phyloP scores from a whole-genome alignment of 495 filamentous ascomycete species.

The Hypoxylon lienhwacheense region DNA sequence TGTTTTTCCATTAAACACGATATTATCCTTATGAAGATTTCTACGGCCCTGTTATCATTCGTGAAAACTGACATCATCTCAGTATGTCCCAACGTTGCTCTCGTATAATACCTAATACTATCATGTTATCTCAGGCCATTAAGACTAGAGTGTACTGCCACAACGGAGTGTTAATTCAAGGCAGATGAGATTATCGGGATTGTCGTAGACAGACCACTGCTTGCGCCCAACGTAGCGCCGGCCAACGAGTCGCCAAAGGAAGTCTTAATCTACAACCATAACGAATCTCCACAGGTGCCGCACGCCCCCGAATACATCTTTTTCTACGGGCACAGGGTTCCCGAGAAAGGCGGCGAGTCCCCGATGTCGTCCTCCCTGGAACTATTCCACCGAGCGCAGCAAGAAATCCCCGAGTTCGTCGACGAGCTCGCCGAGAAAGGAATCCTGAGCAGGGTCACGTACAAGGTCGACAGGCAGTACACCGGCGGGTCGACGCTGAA shows the following conservation, averaged over 20 bases:
- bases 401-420: slow-evolving; percentile 54
- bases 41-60: neutral
- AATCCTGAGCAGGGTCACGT: slow-evolving; percentile 48
- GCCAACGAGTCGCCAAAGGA: slow-evolving; percentile 58
- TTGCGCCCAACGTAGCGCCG: slow-evolving; percentile 56
- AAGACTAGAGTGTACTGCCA: neutral
- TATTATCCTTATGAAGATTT: neutral
- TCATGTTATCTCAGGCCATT: neutral
- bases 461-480: slow-evolving; percentile 50
- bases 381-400: slow-evolving; percentile 51
- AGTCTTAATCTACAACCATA: slow-evolving; percentile 56
- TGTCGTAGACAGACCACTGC: slow-evolving; percentile 51
- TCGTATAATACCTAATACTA: neutral
- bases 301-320: slow-evolving; percentile 58
- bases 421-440: slow-evolving; percentile 50
- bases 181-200: slow-evolving; percentile 59
- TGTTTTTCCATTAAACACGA: neutral
- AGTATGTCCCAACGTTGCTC: slow-evolving; percentile 12
- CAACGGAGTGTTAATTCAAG: slow-evolving; percentile 1
- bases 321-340: slow-evolving; percentile 44
- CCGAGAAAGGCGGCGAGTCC: slow-evolving; percentile 50
- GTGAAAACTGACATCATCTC: slow-evolving; percentile 2
- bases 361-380: slow-evolving; percentile 56
- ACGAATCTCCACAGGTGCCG: slow-evolving; percentile 57
- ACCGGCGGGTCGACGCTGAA: slow-evolving; percentile 53